These are phyloP conservation scores for Cubamyces lactineus DNA, from an alignment of 768 basidiomycete species.

Conservation along the genomic window DNA sequence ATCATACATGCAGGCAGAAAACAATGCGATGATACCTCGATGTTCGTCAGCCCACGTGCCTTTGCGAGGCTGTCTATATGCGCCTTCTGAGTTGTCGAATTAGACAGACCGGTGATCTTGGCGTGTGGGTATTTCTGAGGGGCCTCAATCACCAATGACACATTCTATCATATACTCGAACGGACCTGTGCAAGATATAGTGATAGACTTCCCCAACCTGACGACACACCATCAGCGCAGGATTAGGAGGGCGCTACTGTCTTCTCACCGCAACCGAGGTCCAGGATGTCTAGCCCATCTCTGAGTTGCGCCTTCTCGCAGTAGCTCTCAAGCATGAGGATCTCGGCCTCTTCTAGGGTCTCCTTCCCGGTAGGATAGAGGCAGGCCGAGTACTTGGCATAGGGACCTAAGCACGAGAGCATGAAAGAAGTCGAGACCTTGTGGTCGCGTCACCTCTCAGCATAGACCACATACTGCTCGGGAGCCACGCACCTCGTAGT, in stretches of 20 bases:
- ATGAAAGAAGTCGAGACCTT: slow-evolving; percentile 69
- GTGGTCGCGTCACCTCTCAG: neutral
- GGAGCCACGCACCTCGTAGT: slow-evolving; percentile 58
- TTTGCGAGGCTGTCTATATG: slow-evolving; percentile 59
- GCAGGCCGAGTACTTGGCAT: slow-evolving; percentile 69
- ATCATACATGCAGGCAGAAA: neutral
- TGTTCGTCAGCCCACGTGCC: slow-evolving; percentile 52
- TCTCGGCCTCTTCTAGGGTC: slow-evolving; percentile 64
- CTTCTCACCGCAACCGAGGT: slow-evolving; percentile 64
- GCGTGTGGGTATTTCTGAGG: slow-evolving; percentile 70
- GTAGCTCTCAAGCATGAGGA: slow-evolving; percentile 67
- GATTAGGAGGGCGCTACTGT: neutral
- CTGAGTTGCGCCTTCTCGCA: slow-evolving; percentile 63
- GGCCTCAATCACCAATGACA: neutral
- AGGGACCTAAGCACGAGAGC: slow-evolving; percentile 63
- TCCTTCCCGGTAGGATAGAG: slow-evolving; percentile 63
- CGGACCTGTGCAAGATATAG: slow-evolving; percentile 63
- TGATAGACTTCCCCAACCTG: slow-evolving; percentile 74
- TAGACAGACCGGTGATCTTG: slow-evolving; percentile 63
- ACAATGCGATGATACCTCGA: slow-evolving; percentile 44
- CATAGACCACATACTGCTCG: slow-evolving; percentile 5
- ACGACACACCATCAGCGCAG: neutral
- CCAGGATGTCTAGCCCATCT: slow-evolving; percentile 65
- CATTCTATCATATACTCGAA: neutral
- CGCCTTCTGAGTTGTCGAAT: slow-evolving; percentile 68